Base-by-base conservation (phyloP, 805 yeast species). In the Wickerhamiella azymoides region DNA sequence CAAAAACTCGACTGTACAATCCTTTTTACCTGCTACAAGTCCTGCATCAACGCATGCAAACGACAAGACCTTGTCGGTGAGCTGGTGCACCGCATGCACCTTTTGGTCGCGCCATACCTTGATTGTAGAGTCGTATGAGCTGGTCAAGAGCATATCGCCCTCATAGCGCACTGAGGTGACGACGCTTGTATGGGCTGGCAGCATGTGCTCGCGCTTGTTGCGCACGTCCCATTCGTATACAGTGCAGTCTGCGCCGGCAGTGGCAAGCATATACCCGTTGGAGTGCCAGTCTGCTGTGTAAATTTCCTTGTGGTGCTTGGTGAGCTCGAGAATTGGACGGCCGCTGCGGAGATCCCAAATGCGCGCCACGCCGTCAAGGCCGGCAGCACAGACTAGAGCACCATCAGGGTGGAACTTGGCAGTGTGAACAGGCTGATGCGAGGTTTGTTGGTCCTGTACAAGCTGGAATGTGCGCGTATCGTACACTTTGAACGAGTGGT, bases 331-430 rank as follows among this genome's bases (percentile, higher is more conserved):
- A 1, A 83, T 69, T 0, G 76, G 67, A 46, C 74, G 69, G 3
- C 96, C 97, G 0, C 80, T 69, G 44, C 98, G 65, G 35, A 89
- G 60, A 63, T 89, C 98, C 96, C 96, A 89, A 2, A 88, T 58
- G 38, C 80, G 66, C 0, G 77, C 78, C 16, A 76, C 62, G 0
- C 79, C 81, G 61, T 89, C 96, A 5, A 79, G 63, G 0, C 96
- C 95, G 3, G 80, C 92, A 10, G 84, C 74, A 0, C 81, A 79
- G 7, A 81, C 54, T 5, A 89, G 60, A 2, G 89, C 68, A 1
- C 97, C 96, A 55, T 84, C 94, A 0, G 71, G 70, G 13, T 49
- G 52, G 50, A 80, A 72, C 1, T 73, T 63, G 2, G 82, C 59
- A 0, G 77, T 56, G 49, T 73, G 76, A 0, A 86, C 78, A 47